Evolutionary conservation across 441 rosid species (phyloP).

Genomic region (Geranium incanum): DNA sequence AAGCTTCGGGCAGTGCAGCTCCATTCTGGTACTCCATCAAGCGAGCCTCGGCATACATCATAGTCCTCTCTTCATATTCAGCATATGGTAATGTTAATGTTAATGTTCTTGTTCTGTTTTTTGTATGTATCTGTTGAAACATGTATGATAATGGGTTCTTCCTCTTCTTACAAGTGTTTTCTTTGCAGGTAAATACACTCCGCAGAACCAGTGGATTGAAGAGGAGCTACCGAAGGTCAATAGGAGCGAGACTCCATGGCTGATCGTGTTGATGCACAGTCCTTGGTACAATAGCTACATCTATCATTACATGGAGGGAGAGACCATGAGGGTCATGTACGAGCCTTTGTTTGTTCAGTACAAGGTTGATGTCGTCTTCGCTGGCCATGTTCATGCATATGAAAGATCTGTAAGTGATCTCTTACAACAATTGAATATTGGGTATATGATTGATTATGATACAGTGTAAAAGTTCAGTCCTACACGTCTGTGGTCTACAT

Average conservation of each 20-base stretch:
- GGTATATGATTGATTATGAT: no score
- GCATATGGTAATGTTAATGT: constrained; percentile 45
- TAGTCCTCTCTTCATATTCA: constrained; percentile 33
- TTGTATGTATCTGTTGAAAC: no score
- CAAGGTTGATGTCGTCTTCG: constrained; percentile 79
- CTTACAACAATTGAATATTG: background rate
- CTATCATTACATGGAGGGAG: constrained; percentile 93
- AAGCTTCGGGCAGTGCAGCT: constrained; percentile 51
- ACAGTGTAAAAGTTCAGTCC: no score
- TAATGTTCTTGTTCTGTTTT: no score
- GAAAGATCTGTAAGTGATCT: constrained; percentile 70
- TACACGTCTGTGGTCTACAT: no score
- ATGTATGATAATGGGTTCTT: no score
- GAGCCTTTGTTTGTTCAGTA: constrained; percentile 64
- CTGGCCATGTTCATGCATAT: constrained; percentile 89
- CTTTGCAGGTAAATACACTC: constrained; percentile 58
- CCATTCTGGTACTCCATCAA: constrained; percentile 87
- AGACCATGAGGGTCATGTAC: constrained; percentile 84
- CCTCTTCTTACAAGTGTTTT: no score
- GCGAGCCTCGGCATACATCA: constrained; percentile 25
- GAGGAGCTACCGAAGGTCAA: constrained; percentile 70
- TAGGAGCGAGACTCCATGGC: constrained; percentile 80
- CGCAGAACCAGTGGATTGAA: constrained; percentile 74
- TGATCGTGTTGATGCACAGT: constrained; percentile 72
- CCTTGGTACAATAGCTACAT: constrained; percentile 91